These are phyloP conservation scores for Rhizodiscina lignyota DNA, from an alignment of 495 filamentous ascomycete species.

Conservation along the genomic window DNA sequence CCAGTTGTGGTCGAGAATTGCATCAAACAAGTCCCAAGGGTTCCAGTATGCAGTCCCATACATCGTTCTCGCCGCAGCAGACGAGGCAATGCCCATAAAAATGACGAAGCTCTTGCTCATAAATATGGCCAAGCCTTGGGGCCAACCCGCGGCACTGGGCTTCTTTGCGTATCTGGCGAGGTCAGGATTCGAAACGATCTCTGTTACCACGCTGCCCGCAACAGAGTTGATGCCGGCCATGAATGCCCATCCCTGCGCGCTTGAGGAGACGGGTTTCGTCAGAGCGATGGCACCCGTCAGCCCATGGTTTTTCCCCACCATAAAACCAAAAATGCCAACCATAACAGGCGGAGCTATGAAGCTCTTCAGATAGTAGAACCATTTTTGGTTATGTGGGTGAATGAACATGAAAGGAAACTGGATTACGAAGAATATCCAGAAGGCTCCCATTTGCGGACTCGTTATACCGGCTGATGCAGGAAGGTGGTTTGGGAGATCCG, in stretches of 20 bases:
- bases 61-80: constrained; percentile 1
- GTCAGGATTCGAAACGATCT: constrained; percentile 6
- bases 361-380: constrained; percentile 30
- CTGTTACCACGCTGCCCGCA: constrained; percentile 4
- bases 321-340: constrained; percentile 18
- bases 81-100: constrained; percentile 3
- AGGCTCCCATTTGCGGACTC: constrained; percentile 27
- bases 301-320: background rate
- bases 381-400: constrained; percentile 27
- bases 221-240: constrained; percentile 6
- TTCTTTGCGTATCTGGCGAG: constrained; percentile 5
- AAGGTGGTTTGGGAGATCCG: constrained; percentile 29
- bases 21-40: constrained; percentile 6
- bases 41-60: constrained; percentile 9
- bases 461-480: constrained; percentile 30
- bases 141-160: constrained; percentile 5
- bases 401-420: constrained; percentile 31
- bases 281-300: background rate
- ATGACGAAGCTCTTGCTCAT: constrained; percentile 4
- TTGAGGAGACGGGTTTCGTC: background rate
- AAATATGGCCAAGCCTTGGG: constrained; percentile 3
- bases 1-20: constrained; percentile 8
- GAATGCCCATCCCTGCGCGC: constrained; percentile 5
- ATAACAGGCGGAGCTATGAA: constrained; percentile 21
- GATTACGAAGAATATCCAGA: constrained; percentile 26